Evolutionary conservation across 768 basidiomycete genomes (phyloP).

Genomic region (Boletus pseudo-olivaceus): DNA sequence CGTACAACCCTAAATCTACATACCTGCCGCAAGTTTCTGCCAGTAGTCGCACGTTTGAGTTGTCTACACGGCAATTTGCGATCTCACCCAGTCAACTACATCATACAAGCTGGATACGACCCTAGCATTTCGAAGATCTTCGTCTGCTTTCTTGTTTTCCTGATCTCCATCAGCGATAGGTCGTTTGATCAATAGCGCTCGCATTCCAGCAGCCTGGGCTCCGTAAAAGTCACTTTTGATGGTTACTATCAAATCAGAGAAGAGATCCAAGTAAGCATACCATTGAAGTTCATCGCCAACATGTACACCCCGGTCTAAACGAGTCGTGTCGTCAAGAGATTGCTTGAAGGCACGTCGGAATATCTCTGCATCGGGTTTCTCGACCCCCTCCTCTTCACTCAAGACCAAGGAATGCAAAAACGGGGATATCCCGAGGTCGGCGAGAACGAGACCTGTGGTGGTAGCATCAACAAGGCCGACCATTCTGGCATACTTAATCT

Average conservation of each 20-base stretch:
- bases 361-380: slow-evolving; percentile 64
- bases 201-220: slow-evolving; percentile 51
- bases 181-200: slow-evolving; percentile 56
- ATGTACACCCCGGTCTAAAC: slow-evolving; percentile 50
- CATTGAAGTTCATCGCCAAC: slow-evolving; percentile 71
- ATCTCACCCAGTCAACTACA: slow-evolving; percentile 37
- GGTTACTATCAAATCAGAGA: slow-evolving; percentile 1
- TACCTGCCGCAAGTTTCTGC: background rate
- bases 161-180: slow-evolving; percentile 45
- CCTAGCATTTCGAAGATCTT: slow-evolving; percentile 39
- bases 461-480: background rate
- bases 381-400: slow-evolving; percentile 64
- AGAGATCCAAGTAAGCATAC: slow-evolving; percentile 37
- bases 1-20: background rate
- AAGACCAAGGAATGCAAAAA: slow-evolving; percentile 56
- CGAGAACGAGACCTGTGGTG: slow-evolving; percentile 44
- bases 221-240: slow-evolving; percentile 61
- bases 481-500: background rate
- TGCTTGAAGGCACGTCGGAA: slow-evolving; percentile 43
- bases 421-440: slow-evolving; percentile 53
- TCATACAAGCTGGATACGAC: slow-evolving; percentile 37
- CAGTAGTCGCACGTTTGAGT: background rate
- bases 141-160: slow-evolving; percentile 39
- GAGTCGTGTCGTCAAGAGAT: background rate
- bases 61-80: slow-evolving; percentile 6